Percentiles rank a stretch among this genome's conserved stretches.
Evolutionary conservation across 257 asterid genomes (phyloP).

Genomic region (Solanum piurae): DNA sequence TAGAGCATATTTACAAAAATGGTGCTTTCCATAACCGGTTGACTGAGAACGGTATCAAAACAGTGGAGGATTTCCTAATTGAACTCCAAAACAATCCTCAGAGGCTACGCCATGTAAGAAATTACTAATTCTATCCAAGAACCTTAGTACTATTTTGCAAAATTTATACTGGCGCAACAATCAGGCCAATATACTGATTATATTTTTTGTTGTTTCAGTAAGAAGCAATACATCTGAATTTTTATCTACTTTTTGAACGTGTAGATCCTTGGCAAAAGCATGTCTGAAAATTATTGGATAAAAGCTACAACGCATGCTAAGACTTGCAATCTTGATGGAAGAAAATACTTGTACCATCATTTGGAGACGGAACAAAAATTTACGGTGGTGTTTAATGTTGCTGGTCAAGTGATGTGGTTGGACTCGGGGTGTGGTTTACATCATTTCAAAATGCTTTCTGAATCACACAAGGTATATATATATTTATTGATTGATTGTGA

Average conservation of each 20-base stretch:
- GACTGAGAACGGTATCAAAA: neutral
- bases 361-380: neutral
- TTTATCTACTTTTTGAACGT: no score
- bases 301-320: slow-evolving; percentile 26
- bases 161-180: neutral
- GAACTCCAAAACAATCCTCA: neutral
- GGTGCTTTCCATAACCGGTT: neutral
- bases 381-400: neutral
- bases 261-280: slow-evolving; percentile 18
- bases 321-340: slow-evolving; percentile 15
- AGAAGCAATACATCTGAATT: neutral
- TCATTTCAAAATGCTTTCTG: neutral
- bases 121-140: neutral
- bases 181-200: neutral
- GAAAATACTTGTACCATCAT: neutral
- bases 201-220: slow-evolving; percentile 7
- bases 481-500: neutral
- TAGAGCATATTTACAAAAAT: neutral
- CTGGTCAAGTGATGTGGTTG: neutral
- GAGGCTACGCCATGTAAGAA: neutral
- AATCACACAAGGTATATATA: neutral
- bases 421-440: neutral
- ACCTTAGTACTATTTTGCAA: no score
- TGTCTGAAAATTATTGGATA: slow-evolving; percentile 10
- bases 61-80: slow-evolving; percentile 13